These are phyloP conservation scores for Nitzschia putrida DNA, from an alignment of 108 stramenopile genomes.

Conservation along the genomic window DNA sequence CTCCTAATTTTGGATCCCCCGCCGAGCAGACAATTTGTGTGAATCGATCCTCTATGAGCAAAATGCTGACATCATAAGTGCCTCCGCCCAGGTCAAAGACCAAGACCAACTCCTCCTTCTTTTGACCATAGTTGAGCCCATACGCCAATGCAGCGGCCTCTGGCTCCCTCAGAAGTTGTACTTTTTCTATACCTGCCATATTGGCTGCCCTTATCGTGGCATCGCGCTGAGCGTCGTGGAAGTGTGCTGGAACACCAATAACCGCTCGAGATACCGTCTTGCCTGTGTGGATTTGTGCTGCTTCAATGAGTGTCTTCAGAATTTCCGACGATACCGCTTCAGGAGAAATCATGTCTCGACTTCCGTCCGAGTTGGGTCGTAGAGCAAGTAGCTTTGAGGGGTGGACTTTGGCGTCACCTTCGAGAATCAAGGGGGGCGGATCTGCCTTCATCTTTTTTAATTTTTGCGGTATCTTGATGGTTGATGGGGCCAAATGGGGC, in stretches of 20 bases:
- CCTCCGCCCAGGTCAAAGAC: constrained; percentile 97
- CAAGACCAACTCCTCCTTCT: constrained; percentile 81
- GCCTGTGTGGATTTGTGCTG: constrained; percentile 51
- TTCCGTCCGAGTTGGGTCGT: neutral
- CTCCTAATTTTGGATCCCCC: constrained; percentile 87
- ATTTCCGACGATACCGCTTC: constrained; percentile 81
- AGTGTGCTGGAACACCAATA: constrained; percentile 95
- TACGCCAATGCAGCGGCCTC: constrained; percentile 96
- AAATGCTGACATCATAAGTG: constrained; percentile 91
- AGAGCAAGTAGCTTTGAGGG: constrained; percentile 57
- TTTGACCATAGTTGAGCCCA: constrained; percentile 47
- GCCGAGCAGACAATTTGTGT: constrained; percentile 90
- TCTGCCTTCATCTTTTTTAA: constrained; percentile 42
- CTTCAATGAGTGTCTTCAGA: constrained; percentile 55
- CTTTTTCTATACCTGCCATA: constrained; percentile 83
- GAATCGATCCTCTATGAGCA: constrained; percentile 83
- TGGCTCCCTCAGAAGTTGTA: constrained; percentile 89
- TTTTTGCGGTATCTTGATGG: constrained; percentile 49
- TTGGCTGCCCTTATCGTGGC: constrained; percentile 86
- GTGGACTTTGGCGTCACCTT: constrained; percentile 52
- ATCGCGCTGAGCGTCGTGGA: constrained; percentile 83
- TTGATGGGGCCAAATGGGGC: constrained; percentile 54
- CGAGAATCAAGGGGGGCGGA: constrained; percentile 52
- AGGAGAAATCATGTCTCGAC: constrained; percentile 42
- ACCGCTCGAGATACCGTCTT: constrained; percentile 78